Conservation (phyloP, 2,329 filamentous ascomycete species). For the Elsinoe batatas region DNA sequence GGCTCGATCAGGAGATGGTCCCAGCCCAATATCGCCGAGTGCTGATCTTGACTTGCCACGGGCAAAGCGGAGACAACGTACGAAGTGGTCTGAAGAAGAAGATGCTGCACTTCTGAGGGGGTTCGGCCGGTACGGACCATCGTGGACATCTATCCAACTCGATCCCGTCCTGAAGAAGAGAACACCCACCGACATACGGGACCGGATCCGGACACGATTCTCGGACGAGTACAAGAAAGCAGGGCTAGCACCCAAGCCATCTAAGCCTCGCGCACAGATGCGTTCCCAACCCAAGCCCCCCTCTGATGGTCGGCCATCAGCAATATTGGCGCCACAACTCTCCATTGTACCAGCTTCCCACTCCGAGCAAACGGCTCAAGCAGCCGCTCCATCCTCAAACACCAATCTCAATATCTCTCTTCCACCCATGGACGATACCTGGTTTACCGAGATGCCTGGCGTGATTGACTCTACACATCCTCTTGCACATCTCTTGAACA, state of each 20-base stretch:
- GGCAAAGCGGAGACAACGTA: constrained; percentile 43
- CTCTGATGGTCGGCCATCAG: neutral
- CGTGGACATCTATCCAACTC: constrained; percentile 51
- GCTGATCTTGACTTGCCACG: neutral
- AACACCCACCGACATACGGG: constrained; percentile 49
- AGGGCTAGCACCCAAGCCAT: constrained; percentile 31
- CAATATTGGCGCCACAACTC: neutral
- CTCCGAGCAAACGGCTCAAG: neutral
- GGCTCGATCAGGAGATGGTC: neutral
- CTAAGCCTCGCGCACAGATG: constrained; percentile 10
- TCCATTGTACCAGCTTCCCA: neutral
- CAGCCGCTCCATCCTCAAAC: neutral
- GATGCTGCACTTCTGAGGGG: constrained; percentile 50
- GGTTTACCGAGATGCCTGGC: neutral
- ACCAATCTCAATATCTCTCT: neutral
- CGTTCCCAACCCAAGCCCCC: constrained; percentile 1
- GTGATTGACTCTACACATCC: neutral
- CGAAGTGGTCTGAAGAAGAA: constrained; percentile 47
- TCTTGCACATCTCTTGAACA: constrained; percentile 8
- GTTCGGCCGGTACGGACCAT: constrained; percentile 48
- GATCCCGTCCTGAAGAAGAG: constrained; percentile 44
- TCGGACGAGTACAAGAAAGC: constrained; percentile 46
- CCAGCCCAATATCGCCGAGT: neutral
- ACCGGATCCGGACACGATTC: constrained; percentile 51
- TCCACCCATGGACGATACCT: neutral